Conservation (phyloP, 1,139 yeast species). For the Diutina sp. region DNA sequence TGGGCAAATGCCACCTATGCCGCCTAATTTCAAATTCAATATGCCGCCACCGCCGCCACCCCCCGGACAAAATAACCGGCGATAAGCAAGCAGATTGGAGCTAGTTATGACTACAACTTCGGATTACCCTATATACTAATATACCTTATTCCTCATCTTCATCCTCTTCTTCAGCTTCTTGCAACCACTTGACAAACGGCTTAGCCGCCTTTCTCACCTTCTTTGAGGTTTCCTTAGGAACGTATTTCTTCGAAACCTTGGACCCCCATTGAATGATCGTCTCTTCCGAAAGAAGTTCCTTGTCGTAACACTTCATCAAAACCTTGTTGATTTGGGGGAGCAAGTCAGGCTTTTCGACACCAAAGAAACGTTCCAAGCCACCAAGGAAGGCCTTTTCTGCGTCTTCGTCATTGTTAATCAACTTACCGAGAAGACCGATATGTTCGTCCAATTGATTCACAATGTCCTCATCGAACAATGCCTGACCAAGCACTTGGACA, state of each 20-base stretch:
- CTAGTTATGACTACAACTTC: background rate
- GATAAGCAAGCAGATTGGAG: background rate
- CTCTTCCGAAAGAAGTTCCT: conserved; percentile 77
- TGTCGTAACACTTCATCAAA: conserved; percentile 67
- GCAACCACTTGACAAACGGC: conserved; percentile 89
- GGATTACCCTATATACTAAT: background rate
- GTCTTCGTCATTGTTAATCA: conserved; percentile 47
- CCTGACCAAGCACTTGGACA: conserved; percentile 86
- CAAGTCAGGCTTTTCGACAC: conserved; percentile 68
- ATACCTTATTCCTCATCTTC: conserved; percentile 29
- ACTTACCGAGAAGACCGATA: conserved; percentile 68
- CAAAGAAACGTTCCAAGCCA: conserved; percentile 89
- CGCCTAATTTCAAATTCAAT: background rate
- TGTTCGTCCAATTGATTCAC: conserved; percentile 64
- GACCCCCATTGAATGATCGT: conserved; percentile 77
- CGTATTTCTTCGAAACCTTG: conserved; percentile 86
- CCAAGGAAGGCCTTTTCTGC: conserved; percentile 87
- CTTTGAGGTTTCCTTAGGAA: conserved; percentile 82
- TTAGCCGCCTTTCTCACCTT: conserved; percentile 94
- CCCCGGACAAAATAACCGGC: background rate
- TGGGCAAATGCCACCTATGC: background rate
- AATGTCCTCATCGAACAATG: conserved; percentile 71
- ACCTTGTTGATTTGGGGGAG: conserved; percentile 70
- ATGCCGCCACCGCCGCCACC: conserved; percentile 2
- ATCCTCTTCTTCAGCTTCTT: conserved; percentile 69